Evolutionary conservation across 2,329 filamentous ascomycete genomes (phyloP).

Genomic region (Didymella exigua): DNA sequence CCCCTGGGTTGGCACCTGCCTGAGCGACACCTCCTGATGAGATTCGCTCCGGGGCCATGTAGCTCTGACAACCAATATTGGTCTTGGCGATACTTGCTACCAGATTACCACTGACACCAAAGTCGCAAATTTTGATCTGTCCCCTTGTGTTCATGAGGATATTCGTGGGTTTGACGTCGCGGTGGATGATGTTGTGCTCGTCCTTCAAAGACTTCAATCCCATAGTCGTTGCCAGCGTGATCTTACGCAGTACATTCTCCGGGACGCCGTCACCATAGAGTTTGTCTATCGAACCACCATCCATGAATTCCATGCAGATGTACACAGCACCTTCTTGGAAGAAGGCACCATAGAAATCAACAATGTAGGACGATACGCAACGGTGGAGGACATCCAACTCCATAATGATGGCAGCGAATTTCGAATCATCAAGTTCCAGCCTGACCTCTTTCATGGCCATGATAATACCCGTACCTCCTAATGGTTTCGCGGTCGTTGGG

Average conservation of each 20-base stretch:
- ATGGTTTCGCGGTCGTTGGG: conserved; percentile 43
- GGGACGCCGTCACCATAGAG: conserved; percentile 89
- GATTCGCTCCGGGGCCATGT: conserved; percentile 98
- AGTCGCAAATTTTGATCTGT: conserved; percentile 98
- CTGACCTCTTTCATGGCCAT: conserved; percentile 99
- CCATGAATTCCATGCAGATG: conserved; percentile 99
- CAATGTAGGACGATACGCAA: conserved; percentile 93
- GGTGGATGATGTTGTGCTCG: conserved; percentile 98
- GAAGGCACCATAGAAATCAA: conserved; percentile 98
- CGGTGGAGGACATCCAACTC: conserved; percentile 95
- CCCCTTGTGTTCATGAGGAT: conserved; percentile 89
- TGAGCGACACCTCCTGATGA: conserved; percentile 81
- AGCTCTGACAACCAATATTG: conserved; percentile 98
- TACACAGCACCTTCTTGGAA: conserved; percentile 99
- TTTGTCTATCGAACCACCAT: conserved; percentile 96
- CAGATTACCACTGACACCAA: conserved; percentile 94
- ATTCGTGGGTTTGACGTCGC: conserved; percentile 99
- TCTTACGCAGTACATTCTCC: conserved; percentile 85
- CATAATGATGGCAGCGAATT: conserved; percentile 97
- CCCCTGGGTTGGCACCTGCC: conserved; percentile 68
- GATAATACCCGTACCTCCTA: conserved; percentile 71
- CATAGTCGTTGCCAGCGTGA: conserved; percentile 86
- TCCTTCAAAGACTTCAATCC: conserved; percentile 94
- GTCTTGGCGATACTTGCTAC: conserved; percentile 98
- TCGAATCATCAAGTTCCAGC: conserved; percentile 92